Evolutionary conservation across 345 rosid genomes (phyloP).

Genomic region (Gynandropsis gynandra): DNA sequence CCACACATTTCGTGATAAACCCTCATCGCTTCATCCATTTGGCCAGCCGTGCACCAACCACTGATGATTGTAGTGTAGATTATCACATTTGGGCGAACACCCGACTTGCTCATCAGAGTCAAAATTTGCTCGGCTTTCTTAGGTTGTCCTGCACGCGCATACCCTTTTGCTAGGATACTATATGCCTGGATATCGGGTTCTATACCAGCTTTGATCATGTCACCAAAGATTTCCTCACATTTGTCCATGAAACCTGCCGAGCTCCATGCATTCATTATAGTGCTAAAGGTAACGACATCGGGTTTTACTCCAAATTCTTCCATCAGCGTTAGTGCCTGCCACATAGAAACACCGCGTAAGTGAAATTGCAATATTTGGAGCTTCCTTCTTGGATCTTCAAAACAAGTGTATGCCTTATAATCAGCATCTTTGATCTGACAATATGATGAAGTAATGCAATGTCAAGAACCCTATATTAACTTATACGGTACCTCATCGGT

Average conservation of each 20-base stretch:
- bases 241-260: slow-evolving; percentile 76
- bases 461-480: no score
- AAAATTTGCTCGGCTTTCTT: slow-evolving; percentile 59
- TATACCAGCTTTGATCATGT: slow-evolving; percentile 67
- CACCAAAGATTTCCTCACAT: slow-evolving; percentile 70
- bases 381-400: not conserved
- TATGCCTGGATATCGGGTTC: slow-evolving; percentile 70
- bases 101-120: slow-evolving; percentile 43
- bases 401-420: not conserved
- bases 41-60: slow-evolving; percentile 74
- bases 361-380: not conserved
- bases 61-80: slow-evolving; percentile 76
- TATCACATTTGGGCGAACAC: slow-evolving; percentile 70
- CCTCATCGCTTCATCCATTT: slow-evolving; percentile 61
- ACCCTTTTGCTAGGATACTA: slow-evolving; percentile 84
- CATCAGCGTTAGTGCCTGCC: slow-evolving; percentile 60
- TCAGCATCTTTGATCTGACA: not conserved
- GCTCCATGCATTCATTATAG: slow-evolving; percentile 91
- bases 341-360: not conserved
- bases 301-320: slow-evolving; percentile 63
- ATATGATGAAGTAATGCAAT: not conserved
- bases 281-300: slow-evolving; percentile 83
- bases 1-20: slow-evolving; percentile 56
- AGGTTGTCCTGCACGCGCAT: slow-evolving; percentile 66
- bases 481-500: slow-evolving; percentile 59